These are phyloP conservation scores for Nicotiana sylvestris DNA, from an alignment of 257 asterid species.

Conservation along the genomic window DNA sequence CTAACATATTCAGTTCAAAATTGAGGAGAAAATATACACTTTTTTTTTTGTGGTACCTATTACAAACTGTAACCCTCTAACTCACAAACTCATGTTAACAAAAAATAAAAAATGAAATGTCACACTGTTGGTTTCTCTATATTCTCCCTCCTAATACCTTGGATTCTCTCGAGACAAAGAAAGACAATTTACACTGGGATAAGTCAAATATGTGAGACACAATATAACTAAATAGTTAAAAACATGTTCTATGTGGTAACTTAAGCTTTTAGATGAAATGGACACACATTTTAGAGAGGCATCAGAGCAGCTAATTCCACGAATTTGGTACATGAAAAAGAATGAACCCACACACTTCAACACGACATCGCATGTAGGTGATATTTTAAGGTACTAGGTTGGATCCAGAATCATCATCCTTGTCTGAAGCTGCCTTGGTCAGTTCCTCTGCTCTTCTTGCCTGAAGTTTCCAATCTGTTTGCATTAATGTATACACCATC, in stretches of 20 bases:
- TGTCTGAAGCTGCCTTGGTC: constrained; percentile 32
- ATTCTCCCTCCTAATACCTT: not conserved
- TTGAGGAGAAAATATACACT: not conserved
- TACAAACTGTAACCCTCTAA: not conserved
- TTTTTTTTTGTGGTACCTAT: not conserved
- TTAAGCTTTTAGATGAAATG: too few species aligned
- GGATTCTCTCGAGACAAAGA: not conserved
- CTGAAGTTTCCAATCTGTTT: constrained; percentile 74
- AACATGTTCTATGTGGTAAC: not conserved
- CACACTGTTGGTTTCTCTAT: not conserved
- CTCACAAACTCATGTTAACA: not conserved
- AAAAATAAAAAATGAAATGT: not conserved
- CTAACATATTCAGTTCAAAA: not conserved
- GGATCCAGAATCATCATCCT: constrained; percentile 38
- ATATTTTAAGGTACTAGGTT: constrained; percentile 40
- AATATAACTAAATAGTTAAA: not conserved
- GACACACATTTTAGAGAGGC: not conserved
- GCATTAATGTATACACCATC: constrained; percentile 51
- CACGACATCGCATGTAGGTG: not conserved
- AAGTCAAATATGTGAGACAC: not conserved
- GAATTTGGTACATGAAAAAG: not conserved
- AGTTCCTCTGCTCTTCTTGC: constrained; percentile 68
- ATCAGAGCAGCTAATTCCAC: too few species aligned
- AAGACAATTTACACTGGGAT: not conserved
- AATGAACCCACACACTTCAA: not conserved